Conservation (phyloP, 129 eudicot species). For the Artemisia tridentata region DNA sequence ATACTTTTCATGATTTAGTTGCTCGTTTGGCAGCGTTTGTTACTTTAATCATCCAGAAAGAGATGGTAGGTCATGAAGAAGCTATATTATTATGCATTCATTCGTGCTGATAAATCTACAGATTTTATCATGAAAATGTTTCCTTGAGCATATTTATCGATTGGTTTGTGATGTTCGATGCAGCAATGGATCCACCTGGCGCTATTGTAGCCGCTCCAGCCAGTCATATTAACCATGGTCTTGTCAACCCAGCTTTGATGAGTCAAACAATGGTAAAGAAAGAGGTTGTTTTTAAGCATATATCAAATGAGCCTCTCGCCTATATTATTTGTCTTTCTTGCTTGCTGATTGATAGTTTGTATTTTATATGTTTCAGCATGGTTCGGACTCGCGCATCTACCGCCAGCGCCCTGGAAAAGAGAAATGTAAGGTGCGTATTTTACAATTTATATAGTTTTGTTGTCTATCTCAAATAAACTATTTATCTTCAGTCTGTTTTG, state of each 20-base stretch:
- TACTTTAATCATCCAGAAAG: constrained; percentile 89
- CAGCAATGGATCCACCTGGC: constrained; percentile 49
- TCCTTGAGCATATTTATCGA: background rate
- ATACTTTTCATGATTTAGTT: constrained; percentile 45
- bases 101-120: constrained; percentile 6
- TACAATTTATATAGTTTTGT: no score
- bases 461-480: no score
- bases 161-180: constrained; percentile 20
- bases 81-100: constrained; percentile 5
- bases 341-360: constrained; percentile 10
- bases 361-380: constrained; percentile 51
- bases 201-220: constrained; percentile 60
- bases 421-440: constrained; percentile 78
- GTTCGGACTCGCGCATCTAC: constrained; percentile 47
- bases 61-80: constrained; percentile 44
- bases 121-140: background rate
- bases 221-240: constrained; percentile 50
- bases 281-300: no score
- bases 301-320: no score
- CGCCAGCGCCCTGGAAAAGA: constrained; percentile 89
- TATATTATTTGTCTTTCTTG: background rate
- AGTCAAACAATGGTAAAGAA: constrained; percentile 63
- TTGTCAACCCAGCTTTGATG: constrained; percentile 56
- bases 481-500: no score
- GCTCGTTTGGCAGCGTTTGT: constrained; percentile 80